A percentile compares a stretch with the other conserved stretches of the same genome.
phyloP scores from a whole-genome alignment of 306 rosid genomes.

The Trifolium repens region DNA sequence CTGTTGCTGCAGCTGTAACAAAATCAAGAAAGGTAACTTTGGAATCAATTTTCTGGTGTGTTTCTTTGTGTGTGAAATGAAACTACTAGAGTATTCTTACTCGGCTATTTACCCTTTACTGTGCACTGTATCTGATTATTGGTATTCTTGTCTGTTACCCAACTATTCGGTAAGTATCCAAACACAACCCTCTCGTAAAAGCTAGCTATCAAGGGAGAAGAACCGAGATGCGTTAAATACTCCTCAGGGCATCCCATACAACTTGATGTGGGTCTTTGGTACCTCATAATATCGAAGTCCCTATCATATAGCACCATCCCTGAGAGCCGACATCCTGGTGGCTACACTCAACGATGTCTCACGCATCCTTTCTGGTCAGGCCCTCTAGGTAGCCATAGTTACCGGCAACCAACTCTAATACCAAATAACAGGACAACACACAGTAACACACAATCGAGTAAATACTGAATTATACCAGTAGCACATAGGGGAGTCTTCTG shows the following conservation, averaged over 20 bases:
- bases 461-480: not conserved
- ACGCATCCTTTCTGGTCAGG: not conserved
- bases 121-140: not conserved
- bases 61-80: constrained; percentile 7
- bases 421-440: not conserved
- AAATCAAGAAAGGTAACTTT: constrained; percentile 61
- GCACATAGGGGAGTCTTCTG: not conserved
- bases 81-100: constrained; percentile 1
- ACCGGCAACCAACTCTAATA: not conserved
- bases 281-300: not conserved
- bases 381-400: not conserved
- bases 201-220: not conserved
- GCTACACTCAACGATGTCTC: not conserved
- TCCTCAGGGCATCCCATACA: not conserved
- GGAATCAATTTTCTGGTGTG: constrained; percentile 3
- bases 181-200: not conserved
- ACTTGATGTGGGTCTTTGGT: not conserved
- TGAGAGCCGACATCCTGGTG: not conserved
- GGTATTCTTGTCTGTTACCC: not conserved
- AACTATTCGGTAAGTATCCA: not conserved
- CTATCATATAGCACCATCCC: not conserved
- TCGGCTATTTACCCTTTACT: not conserved
- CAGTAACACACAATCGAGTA: not conserved
- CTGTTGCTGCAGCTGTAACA: constrained; percentile 52
- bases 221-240: not conserved